Base-by-base conservation (phyloP, 345 rosid species). In the Salix suchowensis region DNA sequence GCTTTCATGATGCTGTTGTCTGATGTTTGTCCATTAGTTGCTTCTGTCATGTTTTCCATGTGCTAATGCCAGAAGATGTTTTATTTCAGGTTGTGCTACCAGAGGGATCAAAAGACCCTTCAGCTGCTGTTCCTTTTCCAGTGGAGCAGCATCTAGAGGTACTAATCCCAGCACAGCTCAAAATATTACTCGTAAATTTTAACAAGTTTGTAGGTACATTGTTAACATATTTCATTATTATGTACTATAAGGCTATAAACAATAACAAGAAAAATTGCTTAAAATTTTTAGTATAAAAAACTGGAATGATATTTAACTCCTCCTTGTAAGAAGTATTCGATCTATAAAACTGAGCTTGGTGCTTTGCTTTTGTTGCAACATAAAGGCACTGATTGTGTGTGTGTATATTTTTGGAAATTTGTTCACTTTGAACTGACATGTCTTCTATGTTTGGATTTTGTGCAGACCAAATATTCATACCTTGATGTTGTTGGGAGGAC, bases 401-500 rank as follows among this genome's bases (percentile, higher is more conserved):
- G 24, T 60, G 1, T 68, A 23, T 14, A 18, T 24, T 28, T 44
- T 48, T 46, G 16, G 75, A 68, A 70, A 42, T 70, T 65, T 50
- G 9, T 39, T 21, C 34, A 2, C 48, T 18, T 13, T 23, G 19
- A 12, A 74, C 69, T 75, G n/a, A 80, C 72, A 77, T 82, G 48
- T 50, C 26, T 71, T 68, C 12, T 58, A 37, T 66, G 68, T 77
- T 64, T 71, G 24, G 71, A 26, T 67, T 42, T 15, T 77, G 36
- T 85, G 85, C 88, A 96, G 99, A 89, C 84, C 79, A 96, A 96
- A 82, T 96, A 90, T 79, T 89, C 98, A 28, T 96, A 96, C 88
- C 97, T 96, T 74, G 98, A 96, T 88, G 92, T 91, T 19, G 93
- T 96, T 77, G 98, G 97, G 81, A 92, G 99, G 84, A 88, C 98